Conservation (phyloP, 805 yeast genomes). For the Yamadazyma akitaensis region DNA sequence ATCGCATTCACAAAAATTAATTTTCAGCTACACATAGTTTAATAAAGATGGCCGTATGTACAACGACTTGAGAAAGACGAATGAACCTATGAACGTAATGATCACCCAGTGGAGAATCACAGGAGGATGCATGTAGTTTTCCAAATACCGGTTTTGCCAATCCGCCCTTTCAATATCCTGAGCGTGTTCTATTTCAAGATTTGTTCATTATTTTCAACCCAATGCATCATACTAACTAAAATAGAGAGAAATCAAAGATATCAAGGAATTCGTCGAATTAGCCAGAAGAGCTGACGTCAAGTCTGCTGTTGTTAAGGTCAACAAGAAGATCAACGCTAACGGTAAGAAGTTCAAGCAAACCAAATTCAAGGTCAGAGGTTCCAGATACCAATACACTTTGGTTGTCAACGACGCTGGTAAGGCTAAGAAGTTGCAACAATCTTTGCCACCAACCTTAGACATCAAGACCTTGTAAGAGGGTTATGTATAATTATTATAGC, state of each 20-base stretch:
- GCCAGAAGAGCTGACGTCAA: conserved; percentile 95
- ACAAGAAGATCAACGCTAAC: conserved; percentile 74
- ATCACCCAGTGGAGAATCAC: not conserved
- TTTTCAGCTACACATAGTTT: conserved; percentile 7
- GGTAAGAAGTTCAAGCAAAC: conserved; percentile 89
- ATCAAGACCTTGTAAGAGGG: conserved; percentile 47
- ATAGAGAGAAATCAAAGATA: conserved; percentile 78
- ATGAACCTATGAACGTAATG: not conserved
- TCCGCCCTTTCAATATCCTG: not conserved
- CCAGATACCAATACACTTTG: conserved; percentile 91
- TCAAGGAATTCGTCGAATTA: conserved; percentile 95
- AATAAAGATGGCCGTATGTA: conserved; percentile 12
- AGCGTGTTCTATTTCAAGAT: not conserved
- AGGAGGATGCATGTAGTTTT: not conserved
- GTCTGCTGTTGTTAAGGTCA: conserved; percentile 91
- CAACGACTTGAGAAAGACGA: not conserved
- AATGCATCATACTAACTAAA: conserved; percentile 5
- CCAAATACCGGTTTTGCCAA: not conserved
- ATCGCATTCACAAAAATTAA: conserved; percentile 10
- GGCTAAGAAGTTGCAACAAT: conserved; percentile 96
- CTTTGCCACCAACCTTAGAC: conserved; percentile 91
- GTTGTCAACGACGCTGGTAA: conserved; percentile 92
- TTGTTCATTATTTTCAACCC: not conserved
- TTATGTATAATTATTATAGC: conserved; percentile 12
- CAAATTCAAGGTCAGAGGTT: conserved; percentile 98